Evolutionary conservation across 306 rosid genomes (phyloP).

Genomic region (Ormosia semicastrata): DNA sequence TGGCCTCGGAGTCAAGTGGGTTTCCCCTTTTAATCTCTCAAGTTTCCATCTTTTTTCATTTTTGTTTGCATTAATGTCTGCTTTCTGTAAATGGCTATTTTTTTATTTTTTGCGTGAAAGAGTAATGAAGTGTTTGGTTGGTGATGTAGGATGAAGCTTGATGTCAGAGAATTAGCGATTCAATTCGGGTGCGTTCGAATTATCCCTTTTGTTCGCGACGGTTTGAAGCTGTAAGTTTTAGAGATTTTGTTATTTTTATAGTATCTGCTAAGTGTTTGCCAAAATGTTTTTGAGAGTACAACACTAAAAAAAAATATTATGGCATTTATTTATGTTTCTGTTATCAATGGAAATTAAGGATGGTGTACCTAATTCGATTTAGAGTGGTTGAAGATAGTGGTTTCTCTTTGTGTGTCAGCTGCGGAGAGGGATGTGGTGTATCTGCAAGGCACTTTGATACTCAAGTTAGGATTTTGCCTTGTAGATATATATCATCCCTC

Average conservation of each 20-base stretch:
- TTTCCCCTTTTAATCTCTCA: neutral
- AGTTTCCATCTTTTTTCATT: neutral
- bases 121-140: neutral
- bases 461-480: too few species aligned
- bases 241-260: neutral
- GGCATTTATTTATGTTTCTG: neutral
- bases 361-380: too few species aligned
- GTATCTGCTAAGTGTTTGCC: slow-evolving; percentile 38
- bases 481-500: too few species aligned
- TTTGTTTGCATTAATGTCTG: neutral
- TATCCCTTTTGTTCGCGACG: slow-evolving; percentile 63
- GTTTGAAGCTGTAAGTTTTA: slow-evolving; percentile 64
- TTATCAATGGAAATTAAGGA: neutral
- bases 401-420: too few species aligned
- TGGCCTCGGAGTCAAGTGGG: slow-evolving; percentile 85
- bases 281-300: slow-evolving; percentile 25
- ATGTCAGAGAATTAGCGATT: slow-evolving; percentile 83
- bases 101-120: neutral
- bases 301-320: too few species aligned
- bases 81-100: neutral
- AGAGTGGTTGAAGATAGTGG: too few species aligned
- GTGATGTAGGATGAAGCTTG: slow-evolving; percentile 62
- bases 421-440: too few species aligned
- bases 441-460: too few species aligned
- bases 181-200: slow-evolving; percentile 89